Percentiles rank a stretch among this genome's conserved stretches.
phyloP scores from a whole-genome alignment of 352 stramenopile genomes.

The Phytophthora sojae region DNA sequence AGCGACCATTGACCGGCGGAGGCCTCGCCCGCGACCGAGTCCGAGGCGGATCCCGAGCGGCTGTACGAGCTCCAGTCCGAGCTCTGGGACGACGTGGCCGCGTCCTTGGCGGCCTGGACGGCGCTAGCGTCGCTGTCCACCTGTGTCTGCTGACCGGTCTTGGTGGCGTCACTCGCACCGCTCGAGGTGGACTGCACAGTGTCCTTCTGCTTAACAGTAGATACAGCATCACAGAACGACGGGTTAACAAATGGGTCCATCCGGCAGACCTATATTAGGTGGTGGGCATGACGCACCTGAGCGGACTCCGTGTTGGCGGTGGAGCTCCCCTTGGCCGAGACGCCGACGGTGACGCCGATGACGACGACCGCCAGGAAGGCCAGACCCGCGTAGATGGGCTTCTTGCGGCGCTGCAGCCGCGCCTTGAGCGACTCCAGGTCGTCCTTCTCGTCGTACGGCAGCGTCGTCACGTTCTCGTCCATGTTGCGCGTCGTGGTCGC shows the following conservation, averaged over 20 bases:
- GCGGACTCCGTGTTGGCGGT: slow-evolving; percentile 49
- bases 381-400: slow-evolving; percentile 69
- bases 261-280: background rate
- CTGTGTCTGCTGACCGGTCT: slow-evolving; percentile 12
- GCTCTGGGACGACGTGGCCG: slow-evolving; percentile 18
- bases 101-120: slow-evolving; percentile 37
- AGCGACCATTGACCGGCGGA: slow-evolving; percentile 35
- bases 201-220: slow-evolving; percentile 8
- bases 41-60: slow-evolving; percentile 30
- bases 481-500: slow-evolving; percentile 53
- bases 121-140: slow-evolving; percentile 23
- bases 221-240: background rate
- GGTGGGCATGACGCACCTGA: slow-evolving; percentile 29
- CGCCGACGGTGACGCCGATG: slow-evolving; percentile 51
- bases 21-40: slow-evolving; percentile 30
- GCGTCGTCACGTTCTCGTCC: slow-evolving; percentile 26
- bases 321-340: slow-evolving; percentile 16
- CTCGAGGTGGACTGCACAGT: slow-evolving; percentile 21
- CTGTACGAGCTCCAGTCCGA: slow-evolving; percentile 24
- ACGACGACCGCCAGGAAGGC: slow-evolving; percentile 64
- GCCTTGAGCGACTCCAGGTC: slow-evolving; percentile 51
- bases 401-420: slow-evolving; percentile 60
- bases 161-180: slow-evolving; percentile 21
- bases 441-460: slow-evolving; percentile 68
- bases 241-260: slow-evolving; percentile 8